Base-by-base conservation (phyloP, 2,329 filamentous ascomycete species). In the Fragosphaeria purpurea region DNA sequence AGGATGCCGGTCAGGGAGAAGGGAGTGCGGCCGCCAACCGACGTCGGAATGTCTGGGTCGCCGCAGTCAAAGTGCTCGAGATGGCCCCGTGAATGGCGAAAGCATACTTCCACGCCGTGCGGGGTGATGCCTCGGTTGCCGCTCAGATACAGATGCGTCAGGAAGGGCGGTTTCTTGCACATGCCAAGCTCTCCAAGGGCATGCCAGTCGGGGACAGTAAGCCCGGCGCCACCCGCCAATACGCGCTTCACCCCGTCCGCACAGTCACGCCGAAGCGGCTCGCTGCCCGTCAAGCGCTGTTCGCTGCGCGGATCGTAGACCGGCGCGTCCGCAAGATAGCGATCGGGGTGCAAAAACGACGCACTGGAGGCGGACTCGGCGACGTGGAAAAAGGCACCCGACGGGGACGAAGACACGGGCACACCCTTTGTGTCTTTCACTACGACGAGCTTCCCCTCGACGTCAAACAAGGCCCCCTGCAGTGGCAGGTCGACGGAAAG, bases 61-160 rank as follows among this genome's bases (percentile, higher is more conserved):
- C 76, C 73, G 51, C 76, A 76, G 43, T 78, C 71, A 7, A 83
- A 65, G 44, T 73, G 65, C 56, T 81, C 70, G 0, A 83, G 58
- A 7, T 72, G 69, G 7, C 73, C 76, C 7, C 62, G 63, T 7
- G 66, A 70, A 2, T 56, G 57, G 12, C 65, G 62, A 1, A 83
- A 58, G 4, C 81, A 54, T 12, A 59, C 64, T 41, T 67, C 63
- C 2, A 80, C 48, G 0, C 70, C 74, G 1, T 61, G 50, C 0
- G 67, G 60, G 0, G 75, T 74, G 40, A 82, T 59, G 1, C 13
- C 22, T 4, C 59, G 58, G 50, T 77, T 82, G 37, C 65, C 64
- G 33, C 74, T 76, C 9, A 83, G 54, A 46, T 72, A 69, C 12
- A 83, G 61, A 55, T 82, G 79, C 0, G 79, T 80, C 44, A 82